A percentile compares a stretch with the other conserved stretches of the same genome.
These are phyloP conservation scores for Fomitopsis palustris DNA, from an alignment of 1,284 basidiomycete species.

Conservation along the genomic window DNA sequence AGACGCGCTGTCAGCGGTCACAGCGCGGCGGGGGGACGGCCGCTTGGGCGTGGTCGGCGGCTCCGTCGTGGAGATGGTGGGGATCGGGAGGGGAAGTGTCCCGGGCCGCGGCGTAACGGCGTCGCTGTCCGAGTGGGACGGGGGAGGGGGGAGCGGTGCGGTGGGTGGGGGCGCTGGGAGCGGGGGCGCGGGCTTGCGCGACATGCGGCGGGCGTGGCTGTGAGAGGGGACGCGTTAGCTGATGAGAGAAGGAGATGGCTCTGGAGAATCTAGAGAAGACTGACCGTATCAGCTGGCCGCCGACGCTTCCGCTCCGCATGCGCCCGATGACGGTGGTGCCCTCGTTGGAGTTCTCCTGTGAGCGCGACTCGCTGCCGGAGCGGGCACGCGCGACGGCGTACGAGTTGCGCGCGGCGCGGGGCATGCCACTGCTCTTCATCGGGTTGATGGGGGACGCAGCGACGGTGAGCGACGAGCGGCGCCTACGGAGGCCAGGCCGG, in stretches of 20 bases:
- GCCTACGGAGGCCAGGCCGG: conserved; percentile 25
- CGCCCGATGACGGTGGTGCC: conserved; percentile 19
- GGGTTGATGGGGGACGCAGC: conserved; percentile 22
- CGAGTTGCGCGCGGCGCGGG: conserved; percentile 18
- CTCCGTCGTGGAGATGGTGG: conserved; percentile 7
- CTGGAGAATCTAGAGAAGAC: conserved; percentile 3
- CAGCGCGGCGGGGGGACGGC: conserved; percentile 19
- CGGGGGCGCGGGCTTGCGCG: conserved; percentile 13
- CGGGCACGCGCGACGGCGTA: conserved; percentile 15
- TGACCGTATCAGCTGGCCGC: conserved; percentile 21
- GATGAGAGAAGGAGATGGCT: neutral
- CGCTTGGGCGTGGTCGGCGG: conserved; percentile 16
- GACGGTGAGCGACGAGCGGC: conserved; percentile 25
- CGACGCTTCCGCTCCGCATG: conserved; percentile 27
- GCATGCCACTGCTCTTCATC: conserved; percentile 18
- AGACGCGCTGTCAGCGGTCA: conserved; percentile 19
- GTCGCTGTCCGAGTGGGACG: conserved; percentile 7
- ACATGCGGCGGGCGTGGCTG: conserved; percentile 3
- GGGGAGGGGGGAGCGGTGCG: conserved; percentile 13
- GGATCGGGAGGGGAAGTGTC: conserved; percentile 1
- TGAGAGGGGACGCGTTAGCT: neutral
- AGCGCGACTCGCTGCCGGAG: conserved; percentile 21
- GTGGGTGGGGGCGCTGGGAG: conserved; percentile 9
- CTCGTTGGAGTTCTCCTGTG: conserved; percentile 7
- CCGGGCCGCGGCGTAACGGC: conserved; percentile 11